These are phyloP conservation scores for Trichoderma orchidacearum DNA, from an alignment of 495 filamentous ascomycete species.

Conservation along the genomic window DNA sequence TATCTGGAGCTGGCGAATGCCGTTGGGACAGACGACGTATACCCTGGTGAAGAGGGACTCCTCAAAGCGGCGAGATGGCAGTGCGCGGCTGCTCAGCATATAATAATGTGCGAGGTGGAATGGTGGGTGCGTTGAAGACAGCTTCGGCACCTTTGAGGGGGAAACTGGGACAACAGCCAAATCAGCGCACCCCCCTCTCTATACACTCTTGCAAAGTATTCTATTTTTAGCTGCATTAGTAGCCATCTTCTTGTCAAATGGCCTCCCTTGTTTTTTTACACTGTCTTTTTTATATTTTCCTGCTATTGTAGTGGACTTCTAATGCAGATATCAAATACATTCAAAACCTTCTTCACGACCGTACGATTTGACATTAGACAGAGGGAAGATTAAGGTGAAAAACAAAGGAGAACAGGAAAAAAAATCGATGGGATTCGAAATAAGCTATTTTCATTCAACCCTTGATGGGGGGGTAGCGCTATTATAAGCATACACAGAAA, in stretches of 20 bases:
- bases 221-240: conserved; percentile 6
- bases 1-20: background rate
- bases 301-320: conserved; percentile 36
- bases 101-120: background rate
- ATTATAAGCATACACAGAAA: conserved; percentile 21
- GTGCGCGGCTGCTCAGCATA: background rate
- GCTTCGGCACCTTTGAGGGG: background rate
- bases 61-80: background rate
- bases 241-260: conserved; percentile 7
- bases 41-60: background rate
- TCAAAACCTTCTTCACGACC: conserved; percentile 14
- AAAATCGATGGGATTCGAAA: no score
- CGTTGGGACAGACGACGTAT: background rate
- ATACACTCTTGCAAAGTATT: conserved; percentile 3
- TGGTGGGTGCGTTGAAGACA: background rate
- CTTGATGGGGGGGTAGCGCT: no score
- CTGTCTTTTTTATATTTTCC: conserved; percentile 19
- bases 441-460: no score
- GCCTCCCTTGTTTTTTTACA: conserved; percentile 14
- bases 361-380: background rate
- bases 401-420: no score
- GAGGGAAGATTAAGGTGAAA: background rate
- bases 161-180: background rate
- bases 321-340: conserved; percentile 40
- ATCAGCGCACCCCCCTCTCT: no score